These are phyloP conservation scores for Alternaria incomplexa DNA, from an alignment of 2,329 filamentous ascomycete genomes.

Conservation along the genomic window DNA sequence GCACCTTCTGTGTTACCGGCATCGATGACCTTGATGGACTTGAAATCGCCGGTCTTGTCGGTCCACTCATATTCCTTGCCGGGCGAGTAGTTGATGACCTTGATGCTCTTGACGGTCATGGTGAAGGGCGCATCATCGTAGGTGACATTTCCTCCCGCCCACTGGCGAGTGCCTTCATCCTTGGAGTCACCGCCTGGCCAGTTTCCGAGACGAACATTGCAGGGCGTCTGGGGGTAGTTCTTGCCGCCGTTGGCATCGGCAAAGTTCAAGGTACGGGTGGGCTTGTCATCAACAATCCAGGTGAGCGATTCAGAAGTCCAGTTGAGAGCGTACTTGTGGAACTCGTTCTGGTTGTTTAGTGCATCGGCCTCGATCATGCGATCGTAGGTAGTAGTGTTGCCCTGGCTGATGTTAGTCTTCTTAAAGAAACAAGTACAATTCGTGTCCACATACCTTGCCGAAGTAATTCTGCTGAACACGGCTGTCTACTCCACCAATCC, in stretches of 20 bases:
- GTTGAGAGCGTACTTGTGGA: slow-evolving; percentile 73
- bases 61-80: slow-evolving; percentile 58
- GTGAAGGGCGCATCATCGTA: slow-evolving; percentile 56
- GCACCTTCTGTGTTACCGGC: slow-evolving; percentile 41
- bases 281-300: slow-evolving; percentile 72
- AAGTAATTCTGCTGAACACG: slow-evolving; percentile 77
- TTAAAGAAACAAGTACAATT: slow-evolving; percentile 21
- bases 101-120: slow-evolving; percentile 60
- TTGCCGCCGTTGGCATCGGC: slow-evolving; percentile 63
- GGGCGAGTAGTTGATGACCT: slow-evolving; percentile 60
- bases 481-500: slow-evolving; percentile 70
- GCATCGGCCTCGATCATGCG: slow-evolving; percentile 70
- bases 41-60: slow-evolving; percentile 55
- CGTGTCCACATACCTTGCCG: slow-evolving; percentile 58
- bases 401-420: slow-evolving; percentile 55
- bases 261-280: slow-evolving; percentile 68
- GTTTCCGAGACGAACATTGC: slow-evolving; percentile 60
- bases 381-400: slow-evolving; percentile 72
- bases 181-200: slow-evolving; percentile 57
- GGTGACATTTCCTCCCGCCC: slow-evolving; percentile 67
- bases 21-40: slow-evolving; percentile 56
- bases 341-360: slow-evolving; percentile 59
- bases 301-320: slow-evolving; percentile 72
- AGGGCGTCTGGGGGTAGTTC: slow-evolving; percentile 78
- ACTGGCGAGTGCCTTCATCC: slow-evolving; percentile 66